A percentile compares a stretch with the other conserved stretches of the same genome.
Conservation (phyloP, 2,329 filamentous ascomycete genomes). For the Fusarium mangiferae region DNA sequence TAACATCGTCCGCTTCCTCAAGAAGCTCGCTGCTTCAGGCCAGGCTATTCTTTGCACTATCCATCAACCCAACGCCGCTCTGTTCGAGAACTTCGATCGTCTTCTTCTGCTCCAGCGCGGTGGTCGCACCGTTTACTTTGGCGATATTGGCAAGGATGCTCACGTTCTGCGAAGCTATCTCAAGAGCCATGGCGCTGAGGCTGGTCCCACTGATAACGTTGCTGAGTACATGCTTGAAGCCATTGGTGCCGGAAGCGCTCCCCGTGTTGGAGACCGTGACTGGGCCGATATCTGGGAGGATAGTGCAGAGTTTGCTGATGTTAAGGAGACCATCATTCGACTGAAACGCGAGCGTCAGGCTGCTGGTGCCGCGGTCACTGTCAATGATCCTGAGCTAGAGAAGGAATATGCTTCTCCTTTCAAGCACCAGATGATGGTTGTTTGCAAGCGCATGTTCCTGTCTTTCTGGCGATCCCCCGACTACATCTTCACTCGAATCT, state of each 20-base stretch:
- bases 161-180: conserved; percentile 74
- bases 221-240: conserved; percentile 89
- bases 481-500: conserved; percentile 88
- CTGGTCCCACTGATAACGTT: conserved; percentile 65
- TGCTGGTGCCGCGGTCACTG: conserved; percentile 55
- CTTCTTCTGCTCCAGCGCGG: conserved; percentile 82
- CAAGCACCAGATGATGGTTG: conserved; percentile 80
- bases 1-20: conserved; percentile 82
- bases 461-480: conserved; percentile 88
- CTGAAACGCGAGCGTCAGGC: conserved; percentile 71
- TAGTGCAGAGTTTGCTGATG: conserved; percentile 73
- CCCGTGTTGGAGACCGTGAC: conserved; percentile 78
- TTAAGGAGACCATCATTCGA: conserved; percentile 72
- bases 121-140: conserved; percentile 86
- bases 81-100: conserved; percentile 90
- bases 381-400: conserved; percentile 65
- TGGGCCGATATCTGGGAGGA: conserved; percentile 85
- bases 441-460: conserved; percentile 77
- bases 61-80: conserved; percentile 85
- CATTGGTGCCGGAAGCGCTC: conserved; percentile 78
- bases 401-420: conserved; percentile 86
- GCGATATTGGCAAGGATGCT: conserved; percentile 82
- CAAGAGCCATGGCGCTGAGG: conserved; percentile 68
- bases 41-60: conserved; percentile 93
- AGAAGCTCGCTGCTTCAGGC: conserved; percentile 79